These are phyloP conservation scores for Vicia villosa DNA, from an alignment of 306 rosid genomes.

Conservation along the genomic window DNA sequence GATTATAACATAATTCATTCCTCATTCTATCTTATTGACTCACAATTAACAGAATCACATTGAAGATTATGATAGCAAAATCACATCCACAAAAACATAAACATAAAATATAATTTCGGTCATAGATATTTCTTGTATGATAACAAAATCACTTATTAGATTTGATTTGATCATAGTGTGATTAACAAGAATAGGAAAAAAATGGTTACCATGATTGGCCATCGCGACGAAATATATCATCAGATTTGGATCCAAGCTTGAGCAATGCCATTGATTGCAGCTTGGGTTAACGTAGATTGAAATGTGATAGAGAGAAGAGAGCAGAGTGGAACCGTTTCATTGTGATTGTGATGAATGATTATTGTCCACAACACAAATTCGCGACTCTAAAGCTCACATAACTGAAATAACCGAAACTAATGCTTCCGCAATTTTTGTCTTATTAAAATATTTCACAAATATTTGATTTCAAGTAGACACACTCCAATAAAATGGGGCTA, in stretches of 20 bases:
- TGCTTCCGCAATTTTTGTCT: slow-evolving; percentile 32
- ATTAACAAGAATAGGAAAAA: not conserved
- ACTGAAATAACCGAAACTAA: slow-evolving; percentile 44
- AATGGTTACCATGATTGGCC: slow-evolving; percentile 62
- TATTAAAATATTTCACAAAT: not conserved
- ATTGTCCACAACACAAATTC: slow-evolving; percentile 35
- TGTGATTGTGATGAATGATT: slow-evolving; percentile 25
- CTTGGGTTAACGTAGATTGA: not conserved
- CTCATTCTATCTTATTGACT: too few relatives aligned
- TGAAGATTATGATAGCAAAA: not conserved
- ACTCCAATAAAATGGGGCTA: too few relatives aligned
- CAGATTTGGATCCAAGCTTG: slow-evolving; percentile 77
- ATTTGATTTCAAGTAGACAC: not conserved
- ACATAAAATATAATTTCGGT: not conserved
- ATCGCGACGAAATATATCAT: slow-evolving; percentile 69
- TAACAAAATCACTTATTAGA: not conserved
- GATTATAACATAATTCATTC: too few relatives aligned
- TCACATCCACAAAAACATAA: not conserved
- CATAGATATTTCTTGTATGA: not conserved
- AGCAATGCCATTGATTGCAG: slow-evolving; percentile 54
- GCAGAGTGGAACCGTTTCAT: slow-evolving; percentile 23
- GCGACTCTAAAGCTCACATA: slow-evolving; percentile 66
- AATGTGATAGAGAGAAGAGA: slow-evolving; percentile 9
- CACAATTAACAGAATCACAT: too few relatives aligned
- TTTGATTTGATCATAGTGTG: not conserved